These are phyloP conservation scores for Trametes polyzona DNA, from an alignment of 1,284 basidiomycete species.

Conservation along the genomic window DNA sequence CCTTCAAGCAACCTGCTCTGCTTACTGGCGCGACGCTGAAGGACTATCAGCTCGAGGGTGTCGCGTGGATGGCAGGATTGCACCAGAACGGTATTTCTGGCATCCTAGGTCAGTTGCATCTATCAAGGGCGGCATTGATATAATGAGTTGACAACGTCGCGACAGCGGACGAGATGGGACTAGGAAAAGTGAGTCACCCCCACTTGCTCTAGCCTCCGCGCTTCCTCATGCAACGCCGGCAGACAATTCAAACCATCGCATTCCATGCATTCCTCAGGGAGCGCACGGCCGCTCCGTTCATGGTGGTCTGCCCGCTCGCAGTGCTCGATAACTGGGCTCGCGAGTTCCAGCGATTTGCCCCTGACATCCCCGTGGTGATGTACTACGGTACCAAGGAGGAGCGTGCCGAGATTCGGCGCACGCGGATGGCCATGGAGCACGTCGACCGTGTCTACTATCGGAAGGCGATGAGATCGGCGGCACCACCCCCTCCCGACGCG, in stretches of 20 bases:
- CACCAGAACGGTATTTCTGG: constrained; percentile 96
- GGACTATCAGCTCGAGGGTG: constrained; percentile 92
- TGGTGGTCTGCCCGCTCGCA: constrained; percentile 91
- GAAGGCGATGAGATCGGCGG: neutral
- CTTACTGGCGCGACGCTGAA: constrained; percentile 87
- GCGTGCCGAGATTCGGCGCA: constrained; percentile 70
- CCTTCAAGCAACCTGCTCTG: constrained; percentile 75
- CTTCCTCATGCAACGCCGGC: neutral
- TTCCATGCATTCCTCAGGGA: constrained; percentile 90
- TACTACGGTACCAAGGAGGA: constrained; percentile 88
- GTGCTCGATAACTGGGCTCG: constrained; percentile 92
- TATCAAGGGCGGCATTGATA: neutral
- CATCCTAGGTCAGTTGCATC: constrained; percentile 75
- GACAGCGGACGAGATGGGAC: constrained; percentile 94
- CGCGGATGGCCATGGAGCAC: constrained; percentile 23
- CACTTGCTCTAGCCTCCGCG: neutral
- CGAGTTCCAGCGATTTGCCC: constrained; percentile 88
- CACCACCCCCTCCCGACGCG: neutral
- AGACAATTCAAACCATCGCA: constrained; percentile 94
- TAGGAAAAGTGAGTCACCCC: constrained; percentile 69
- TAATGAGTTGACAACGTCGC: neutral
- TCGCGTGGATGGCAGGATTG: constrained; percentile 95
- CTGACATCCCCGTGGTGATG: constrained; percentile 80
- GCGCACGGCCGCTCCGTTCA: constrained; percentile 78
- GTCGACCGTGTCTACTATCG: constrained; percentile 22